Conservation (phyloP, 495 filamentous ascomycete genomes). For the Wilcoxina mikolae region DNA sequence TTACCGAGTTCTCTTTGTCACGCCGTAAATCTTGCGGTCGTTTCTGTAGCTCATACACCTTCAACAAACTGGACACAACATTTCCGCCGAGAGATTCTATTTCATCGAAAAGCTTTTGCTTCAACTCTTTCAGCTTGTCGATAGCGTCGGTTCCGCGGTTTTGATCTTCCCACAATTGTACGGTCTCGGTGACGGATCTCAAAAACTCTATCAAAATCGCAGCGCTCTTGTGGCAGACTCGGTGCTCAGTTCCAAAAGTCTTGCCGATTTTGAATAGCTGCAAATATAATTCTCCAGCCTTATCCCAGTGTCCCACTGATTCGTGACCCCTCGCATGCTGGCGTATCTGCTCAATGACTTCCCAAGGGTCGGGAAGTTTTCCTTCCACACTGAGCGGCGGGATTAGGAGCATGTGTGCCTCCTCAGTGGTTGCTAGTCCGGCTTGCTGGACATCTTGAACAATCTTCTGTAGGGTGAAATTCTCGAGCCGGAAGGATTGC, state of each 20-base stretch:
- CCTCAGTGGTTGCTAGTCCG: constrained; percentile 4
- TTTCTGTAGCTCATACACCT: neutral
- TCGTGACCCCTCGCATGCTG: constrained; percentile 2
- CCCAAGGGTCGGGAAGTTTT: constrained; percentile 7
- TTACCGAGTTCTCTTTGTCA: too few species aligned
- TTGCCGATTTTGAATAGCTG: neutral
- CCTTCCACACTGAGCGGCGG: constrained; percentile 3
- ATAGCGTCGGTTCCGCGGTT: neutral
- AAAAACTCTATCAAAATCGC: constrained; percentile 1
- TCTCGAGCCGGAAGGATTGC: constrained; percentile 5
- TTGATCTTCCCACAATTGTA: neutral
- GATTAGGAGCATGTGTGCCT: constrained; percentile 9
- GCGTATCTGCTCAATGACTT: neutral
- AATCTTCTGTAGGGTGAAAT: neutral
- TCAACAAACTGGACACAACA: neutral
- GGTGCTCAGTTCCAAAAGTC: neutral
- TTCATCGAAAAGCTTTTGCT: neutral
- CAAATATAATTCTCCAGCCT: neutral
- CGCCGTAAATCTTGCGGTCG: neutral
- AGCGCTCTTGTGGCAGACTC: neutral
- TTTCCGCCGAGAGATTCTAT: neutral
- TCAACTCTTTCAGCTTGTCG: neutral
- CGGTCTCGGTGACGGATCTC: neutral
- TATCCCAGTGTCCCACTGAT: neutral
- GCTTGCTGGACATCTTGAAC: neutral